Percentiles rank a stretch among this genome's conserved stretches.
These are phyloP conservation scores for Gossypium bickii DNA, from an alignment of 345 rosid species.

Conservation along the genomic window DNA sequence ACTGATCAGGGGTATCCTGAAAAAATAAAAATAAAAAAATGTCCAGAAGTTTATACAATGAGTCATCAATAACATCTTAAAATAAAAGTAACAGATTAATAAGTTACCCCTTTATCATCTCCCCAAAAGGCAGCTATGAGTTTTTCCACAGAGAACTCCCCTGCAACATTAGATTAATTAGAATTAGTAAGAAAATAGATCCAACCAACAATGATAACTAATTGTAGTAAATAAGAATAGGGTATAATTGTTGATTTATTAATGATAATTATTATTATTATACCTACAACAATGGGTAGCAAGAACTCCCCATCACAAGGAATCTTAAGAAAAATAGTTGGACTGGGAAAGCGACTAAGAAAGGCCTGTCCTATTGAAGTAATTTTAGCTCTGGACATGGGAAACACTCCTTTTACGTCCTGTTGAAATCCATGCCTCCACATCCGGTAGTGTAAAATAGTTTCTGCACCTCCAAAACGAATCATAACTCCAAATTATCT, in stretches of 20 bases:
- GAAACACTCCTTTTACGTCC: slow-evolving; percentile 25
- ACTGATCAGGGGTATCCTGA: slow-evolving; percentile 36
- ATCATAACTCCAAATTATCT: too few relatives aligned
- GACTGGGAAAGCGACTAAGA: slow-evolving; percentile 61
- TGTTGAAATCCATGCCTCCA: slow-evolving; percentile 38
- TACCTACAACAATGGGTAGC: slow-evolving; percentile 72
- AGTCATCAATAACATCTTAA: background rate
- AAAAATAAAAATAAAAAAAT: background rate
- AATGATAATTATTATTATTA: too few relatives aligned
- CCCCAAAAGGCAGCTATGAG: slow-evolving; percentile 39
- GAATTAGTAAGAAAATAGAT: slow-evolving; percentile 13
- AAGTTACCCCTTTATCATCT: slow-evolving; percentile 44
- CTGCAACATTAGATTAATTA: slow-evolving; percentile 32
- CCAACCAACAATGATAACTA: background rate
- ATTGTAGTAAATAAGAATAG: background rate
- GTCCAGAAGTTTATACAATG: too few relatives aligned
- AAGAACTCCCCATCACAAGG: slow-evolving; percentile 79
- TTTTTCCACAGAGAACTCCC: slow-evolving; percentile 65
- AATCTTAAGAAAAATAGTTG: slow-evolving; percentile 83
- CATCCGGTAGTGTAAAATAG: slow-evolving; percentile 44
- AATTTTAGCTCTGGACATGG: slow-evolving; percentile 28
- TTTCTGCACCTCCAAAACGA: slow-evolving; percentile 32
- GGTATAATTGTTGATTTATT: background rate
- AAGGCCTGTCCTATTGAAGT: slow-evolving; percentile 40
- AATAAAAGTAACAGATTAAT: background rate